phyloP scores from a whole-genome alignment of 192 early-diverging fungal genomes.

The Oehlia diaphana region DNA sequence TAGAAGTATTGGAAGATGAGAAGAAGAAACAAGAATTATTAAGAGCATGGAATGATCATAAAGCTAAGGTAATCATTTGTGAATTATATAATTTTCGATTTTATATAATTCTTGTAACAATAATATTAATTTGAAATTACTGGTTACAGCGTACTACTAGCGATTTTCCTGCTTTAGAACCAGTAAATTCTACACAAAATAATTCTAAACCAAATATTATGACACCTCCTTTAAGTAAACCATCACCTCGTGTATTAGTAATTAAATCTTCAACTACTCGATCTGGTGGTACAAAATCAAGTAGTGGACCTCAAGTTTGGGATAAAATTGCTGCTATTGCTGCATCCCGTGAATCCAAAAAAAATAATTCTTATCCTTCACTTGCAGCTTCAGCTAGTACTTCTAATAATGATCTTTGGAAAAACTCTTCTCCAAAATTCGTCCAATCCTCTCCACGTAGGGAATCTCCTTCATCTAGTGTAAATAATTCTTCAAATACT shows the following conservation, averaged over 20 bases:
- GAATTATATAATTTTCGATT: background rate
- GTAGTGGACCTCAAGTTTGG: slow-evolving; percentile 45
- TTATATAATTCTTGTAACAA: background rate
- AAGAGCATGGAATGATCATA: slow-evolving; percentile 65
- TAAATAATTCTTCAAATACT: no score
- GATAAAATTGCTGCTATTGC: slow-evolving; percentile 49
- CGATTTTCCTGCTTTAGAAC: slow-evolving; percentile 35
- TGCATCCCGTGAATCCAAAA: background rate
- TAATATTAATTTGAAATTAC: slow-evolving; percentile 1
- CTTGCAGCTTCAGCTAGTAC: background rate
- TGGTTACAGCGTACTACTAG: background rate
- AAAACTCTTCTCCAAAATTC: background rate
- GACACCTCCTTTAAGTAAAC: slow-evolving; percentile 37
- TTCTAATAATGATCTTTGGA: background rate
- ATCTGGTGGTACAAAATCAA: slow-evolving; percentile 44
- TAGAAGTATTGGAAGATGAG: slow-evolving; percentile 50
- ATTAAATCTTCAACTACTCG: slow-evolving; percentile 67
- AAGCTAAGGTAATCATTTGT: slow-evolving; percentile 45
- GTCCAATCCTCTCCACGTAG: background rate
- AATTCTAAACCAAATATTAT: slow-evolving; percentile 35
- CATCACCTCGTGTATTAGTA: slow-evolving; percentile 64
- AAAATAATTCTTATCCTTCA: background rate
- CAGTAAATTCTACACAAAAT: slow-evolving; percentile 30
- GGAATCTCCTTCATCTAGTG: background rate
- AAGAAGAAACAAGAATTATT: slow-evolving; percentile 61